These are phyloP conservation scores for Phytophthora brassicae DNA, from an alignment of 352 stramenopile species.

Conservation along the genomic window DNA sequence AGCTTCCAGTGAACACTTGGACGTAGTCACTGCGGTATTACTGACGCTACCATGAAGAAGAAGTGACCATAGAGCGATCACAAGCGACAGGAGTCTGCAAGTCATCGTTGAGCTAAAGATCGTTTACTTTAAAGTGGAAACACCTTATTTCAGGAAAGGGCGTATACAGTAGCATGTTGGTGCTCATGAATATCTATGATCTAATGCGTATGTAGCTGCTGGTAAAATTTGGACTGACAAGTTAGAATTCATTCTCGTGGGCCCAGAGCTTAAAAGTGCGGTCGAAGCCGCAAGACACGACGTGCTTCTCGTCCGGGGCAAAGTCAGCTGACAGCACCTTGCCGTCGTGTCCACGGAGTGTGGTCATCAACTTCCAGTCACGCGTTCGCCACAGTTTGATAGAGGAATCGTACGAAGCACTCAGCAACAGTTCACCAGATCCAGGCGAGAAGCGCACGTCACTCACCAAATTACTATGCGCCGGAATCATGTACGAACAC, in stretches of 20 bases:
- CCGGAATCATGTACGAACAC: conserved; percentile 91
- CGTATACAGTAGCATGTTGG: not conserved
- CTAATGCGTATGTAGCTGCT: not conserved
- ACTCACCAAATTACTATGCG: conserved; percentile 94
- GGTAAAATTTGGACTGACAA: not conserved
- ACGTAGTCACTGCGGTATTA: not conserved
- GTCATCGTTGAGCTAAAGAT: not conserved
- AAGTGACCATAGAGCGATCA: conserved; percentile 4
- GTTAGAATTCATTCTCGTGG: conserved; percentile 89
- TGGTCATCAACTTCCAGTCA: conserved; percentile 91
- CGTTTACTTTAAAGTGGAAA: conserved; percentile 15
- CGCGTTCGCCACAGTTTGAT: conserved; percentile 94
- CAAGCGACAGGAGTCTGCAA: conserved; percentile 3
- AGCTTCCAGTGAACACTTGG: conserved; percentile 15
- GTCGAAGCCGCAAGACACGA: conserved; percentile 90
- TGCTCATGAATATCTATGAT: conserved; percentile 13
- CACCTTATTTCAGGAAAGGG: conserved; percentile 4
- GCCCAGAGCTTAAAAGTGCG: conserved; percentile 94
- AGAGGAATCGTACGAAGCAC: conserved; percentile 93
- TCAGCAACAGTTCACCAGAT: conserved; percentile 88
- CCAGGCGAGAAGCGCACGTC: conserved; percentile 87
- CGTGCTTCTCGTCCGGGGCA: conserved; percentile 83
- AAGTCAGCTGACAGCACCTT: conserved; percentile 96
- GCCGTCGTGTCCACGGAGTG: conserved; percentile 92
- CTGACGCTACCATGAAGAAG: conserved; percentile 1